These are phyloP conservation scores for Setomelanomma holmii DNA, from an alignment of 2,329 filamentous ascomycete genomes.

Conservation along the genomic window DNA sequence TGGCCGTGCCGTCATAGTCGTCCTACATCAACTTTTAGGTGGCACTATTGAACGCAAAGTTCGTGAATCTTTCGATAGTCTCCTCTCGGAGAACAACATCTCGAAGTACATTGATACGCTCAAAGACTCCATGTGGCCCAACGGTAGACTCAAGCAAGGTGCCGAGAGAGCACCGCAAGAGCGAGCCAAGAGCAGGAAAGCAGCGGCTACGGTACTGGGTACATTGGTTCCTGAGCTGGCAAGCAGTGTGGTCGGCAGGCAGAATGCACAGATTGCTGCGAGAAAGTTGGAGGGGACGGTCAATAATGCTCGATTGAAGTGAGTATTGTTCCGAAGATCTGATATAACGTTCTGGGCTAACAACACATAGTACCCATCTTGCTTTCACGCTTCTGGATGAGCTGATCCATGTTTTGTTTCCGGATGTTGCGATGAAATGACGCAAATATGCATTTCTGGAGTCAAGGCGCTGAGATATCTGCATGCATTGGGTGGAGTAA, in stretches of 20 bases:
- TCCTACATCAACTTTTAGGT: conserved; percentile 92
- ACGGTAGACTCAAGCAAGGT: conserved; percentile 61
- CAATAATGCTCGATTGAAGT: conserved; percentile 92
- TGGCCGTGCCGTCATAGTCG: conserved; percentile 92
- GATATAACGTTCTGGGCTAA: conserved; percentile 21
- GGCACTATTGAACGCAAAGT: conserved; percentile 97
- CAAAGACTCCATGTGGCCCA: conserved; percentile 83
- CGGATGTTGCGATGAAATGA: conserved; percentile 33
- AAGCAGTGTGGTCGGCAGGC: conserved; percentile 88
- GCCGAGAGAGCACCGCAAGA: conserved; percentile 71
- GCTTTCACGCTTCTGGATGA: conserved; percentile 60
- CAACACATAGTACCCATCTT: conserved; percentile 55
- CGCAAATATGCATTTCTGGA: conserved; percentile 1
- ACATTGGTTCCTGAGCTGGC: conserved; percentile 91
- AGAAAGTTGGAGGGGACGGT: conserved; percentile 87
- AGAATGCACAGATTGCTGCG: conserved; percentile 90
- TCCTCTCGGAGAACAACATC: conserved; percentile 80
- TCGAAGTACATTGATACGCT: conserved; percentile 76
- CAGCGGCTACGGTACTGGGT: conserved; percentile 87
- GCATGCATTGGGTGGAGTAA: too few relatives aligned
- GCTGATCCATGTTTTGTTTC: conserved; percentile 55
- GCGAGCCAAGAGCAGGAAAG: conserved; percentile 80
- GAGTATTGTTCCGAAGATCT: conserved; percentile 49
- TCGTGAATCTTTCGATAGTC: conserved; percentile 77
- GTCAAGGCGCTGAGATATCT: too few relatives aligned